Conservation (phyloP, 2,329 filamentous ascomycete species). For the Aspergillus sp. region DNA sequence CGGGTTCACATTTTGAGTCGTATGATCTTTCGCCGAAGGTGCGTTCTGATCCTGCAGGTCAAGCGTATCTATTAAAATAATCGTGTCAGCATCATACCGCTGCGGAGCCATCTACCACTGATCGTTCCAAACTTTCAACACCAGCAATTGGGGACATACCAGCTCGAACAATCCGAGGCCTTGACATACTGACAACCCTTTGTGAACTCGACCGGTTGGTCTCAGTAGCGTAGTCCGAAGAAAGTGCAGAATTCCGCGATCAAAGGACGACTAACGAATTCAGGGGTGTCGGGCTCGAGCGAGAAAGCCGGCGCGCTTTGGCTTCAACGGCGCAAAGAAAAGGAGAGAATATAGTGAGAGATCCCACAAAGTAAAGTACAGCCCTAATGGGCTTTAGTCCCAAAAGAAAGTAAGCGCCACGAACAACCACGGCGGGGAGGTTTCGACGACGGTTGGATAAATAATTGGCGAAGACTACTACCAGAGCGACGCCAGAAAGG, state of each 20-base stretch:
- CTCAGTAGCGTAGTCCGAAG: slow-evolving; percentile 7
- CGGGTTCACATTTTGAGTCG: slow-evolving; percentile 48
- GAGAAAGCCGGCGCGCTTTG: slow-evolving; percentile 6
- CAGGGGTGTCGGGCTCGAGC: slow-evolving; percentile 10
- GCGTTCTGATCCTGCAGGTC: slow-evolving; percentile 81
- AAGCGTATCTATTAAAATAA: slow-evolving; percentile 65
- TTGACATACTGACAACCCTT: slow-evolving; percentile 27
- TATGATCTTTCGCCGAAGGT: slow-evolving; percentile 79
- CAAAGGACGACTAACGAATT: slow-evolving; percentile 16
- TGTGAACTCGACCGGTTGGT: slow-evolving; percentile 9
- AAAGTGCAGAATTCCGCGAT: slow-evolving; percentile 6
- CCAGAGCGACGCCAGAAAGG: slow-evolving; percentile 21
- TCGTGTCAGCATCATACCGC: background rate
- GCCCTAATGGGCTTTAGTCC: background rate
- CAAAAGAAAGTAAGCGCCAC: slow-evolving; percentile 12
- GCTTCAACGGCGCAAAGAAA: background rate
- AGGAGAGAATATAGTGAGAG: background rate
- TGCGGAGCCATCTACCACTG: background rate
- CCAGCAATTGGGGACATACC: slow-evolving; percentile 25
- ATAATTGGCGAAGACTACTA: slow-evolving; percentile 23
- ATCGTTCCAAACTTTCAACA: slow-evolving; percentile 7
- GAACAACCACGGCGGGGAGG: slow-evolving; percentile 11
- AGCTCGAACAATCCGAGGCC: slow-evolving; percentile 41
- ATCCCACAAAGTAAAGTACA: background rate
- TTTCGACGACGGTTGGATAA: slow-evolving; percentile 1